A percentile compares a stretch with the other conserved stretches of the same genome.
These are phyloP conservation scores for Sclerospora graminicola DNA, from an alignment of 352 stramenopile genomes.

Conservation along the genomic window DNA sequence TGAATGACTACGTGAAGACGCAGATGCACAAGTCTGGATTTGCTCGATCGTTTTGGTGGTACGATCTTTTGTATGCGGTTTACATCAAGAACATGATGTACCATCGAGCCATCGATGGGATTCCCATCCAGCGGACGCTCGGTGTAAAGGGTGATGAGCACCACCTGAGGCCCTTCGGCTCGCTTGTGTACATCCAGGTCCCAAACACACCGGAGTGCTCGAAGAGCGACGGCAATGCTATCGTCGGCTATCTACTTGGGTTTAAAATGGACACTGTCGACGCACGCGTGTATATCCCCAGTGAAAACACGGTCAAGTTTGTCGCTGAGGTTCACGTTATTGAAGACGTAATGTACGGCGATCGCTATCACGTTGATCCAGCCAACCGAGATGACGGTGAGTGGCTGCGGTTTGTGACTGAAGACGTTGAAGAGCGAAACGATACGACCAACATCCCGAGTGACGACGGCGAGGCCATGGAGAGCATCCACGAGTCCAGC, in stretches of 20 bases:
- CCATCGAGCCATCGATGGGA: not conserved
- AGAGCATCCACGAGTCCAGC: not conserved
- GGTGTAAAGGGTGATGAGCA: slow-evolving; percentile 2
- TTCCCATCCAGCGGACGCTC: slow-evolving; percentile 3
- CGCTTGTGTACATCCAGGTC: slow-evolving; percentile 1
- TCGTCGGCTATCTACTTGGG: not conserved
- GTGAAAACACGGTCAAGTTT: slow-evolving; percentile 1
- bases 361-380: not conserved
- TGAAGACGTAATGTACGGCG: not conserved
- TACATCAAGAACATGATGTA: slow-evolving; percentile 4
- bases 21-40: slow-evolving; percentile 4
- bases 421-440: not conserved
- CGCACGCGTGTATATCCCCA: slow-evolving; percentile 3
- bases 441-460: not conserved
- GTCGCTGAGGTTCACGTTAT: slow-evolving; percentile 1
- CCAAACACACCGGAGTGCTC: not conserved
- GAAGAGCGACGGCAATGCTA: slow-evolving; percentile 1
- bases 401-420: not conserved
- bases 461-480: not conserved
- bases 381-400: not conserved
- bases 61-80: slow-evolving; percentile 3
- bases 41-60: slow-evolving; percentile 2
- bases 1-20: slow-evolving; percentile 1
- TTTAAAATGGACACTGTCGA: slow-evolving; percentile 3
- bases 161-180: slow-evolving; percentile 5